Conservation (phyloP, 1,284 basidiomycete genomes). For the Cryptococcus sp. region DNA sequence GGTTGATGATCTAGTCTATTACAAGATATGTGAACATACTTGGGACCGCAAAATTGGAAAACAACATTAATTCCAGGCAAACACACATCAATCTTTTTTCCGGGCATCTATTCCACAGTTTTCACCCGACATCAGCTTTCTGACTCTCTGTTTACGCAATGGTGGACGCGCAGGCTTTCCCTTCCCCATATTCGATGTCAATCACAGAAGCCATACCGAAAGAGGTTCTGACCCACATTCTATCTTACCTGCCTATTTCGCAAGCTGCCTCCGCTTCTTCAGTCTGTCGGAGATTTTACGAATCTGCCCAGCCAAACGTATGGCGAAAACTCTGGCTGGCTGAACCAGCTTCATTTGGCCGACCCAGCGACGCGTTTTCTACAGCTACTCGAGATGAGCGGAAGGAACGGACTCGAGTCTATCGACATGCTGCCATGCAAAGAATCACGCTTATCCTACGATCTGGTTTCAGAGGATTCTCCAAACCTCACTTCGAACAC, state of each 20-base stretch:
- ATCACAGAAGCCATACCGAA: not conserved
- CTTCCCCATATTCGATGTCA: not conserved
- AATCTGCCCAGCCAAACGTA: not conserved
- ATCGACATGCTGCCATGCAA: not conserved
- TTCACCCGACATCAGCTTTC: too few species aligned
- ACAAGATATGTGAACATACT: too few species aligned
- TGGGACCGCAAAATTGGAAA: too few species aligned
- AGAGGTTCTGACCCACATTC: not conserved
- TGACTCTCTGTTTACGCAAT: too few species aligned
- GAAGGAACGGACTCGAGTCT: not conserved
- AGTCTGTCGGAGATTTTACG: not conserved
- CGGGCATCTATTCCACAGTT: too few species aligned
- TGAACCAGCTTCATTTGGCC: not conserved
- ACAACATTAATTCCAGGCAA: too few species aligned
- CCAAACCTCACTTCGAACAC: not conserved
- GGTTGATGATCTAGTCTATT: too few species aligned
- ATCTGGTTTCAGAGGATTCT: not conserved
- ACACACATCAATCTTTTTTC: too few species aligned
- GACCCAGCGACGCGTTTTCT: not conserved
- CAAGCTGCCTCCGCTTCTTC: not conserved
- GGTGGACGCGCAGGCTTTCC: not conserved
- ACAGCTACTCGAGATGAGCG: too few species aligned
- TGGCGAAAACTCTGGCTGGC: not conserved
- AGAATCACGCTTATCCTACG: not conserved
- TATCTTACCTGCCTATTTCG: not conserved